Evolutionary conservation across 345 rosid genomes (phyloP).

Genomic region (Cardamine chenopodiifolia): DNA sequence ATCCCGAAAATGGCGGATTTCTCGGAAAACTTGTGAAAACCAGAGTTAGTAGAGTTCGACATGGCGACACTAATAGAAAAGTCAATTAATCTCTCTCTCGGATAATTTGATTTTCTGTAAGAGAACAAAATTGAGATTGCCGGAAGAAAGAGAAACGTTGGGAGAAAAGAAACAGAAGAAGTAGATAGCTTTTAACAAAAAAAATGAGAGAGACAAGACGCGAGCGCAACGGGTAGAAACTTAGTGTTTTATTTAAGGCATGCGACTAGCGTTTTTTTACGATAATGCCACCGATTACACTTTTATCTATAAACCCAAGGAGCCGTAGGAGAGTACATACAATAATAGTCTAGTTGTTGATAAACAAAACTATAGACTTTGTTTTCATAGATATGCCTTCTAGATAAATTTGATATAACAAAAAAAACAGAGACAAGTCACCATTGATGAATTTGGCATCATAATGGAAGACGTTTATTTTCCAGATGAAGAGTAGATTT

Average conservation of each 20-base stretch:
- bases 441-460: no score
- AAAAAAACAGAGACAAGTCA: no score
- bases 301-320: background rate
- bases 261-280: slow-evolving; percentile 12
- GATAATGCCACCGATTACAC: slow-evolving; percentile 18
- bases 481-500: no score
- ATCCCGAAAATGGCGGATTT: slow-evolving; percentile 56
- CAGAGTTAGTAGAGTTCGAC: slow-evolving; percentile 54
- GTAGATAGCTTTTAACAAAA: slow-evolving; percentile 22
- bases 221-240: slow-evolving; percentile 41
- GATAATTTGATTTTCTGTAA: background rate
- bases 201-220: slow-evolving; percentile 38
- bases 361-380: background rate
- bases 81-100: background rate
- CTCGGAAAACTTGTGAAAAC: slow-evolving; percentile 45
- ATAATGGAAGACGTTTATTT: no score
- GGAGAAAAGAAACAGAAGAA: slow-evolving; percentile 15
- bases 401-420: no score
- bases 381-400: no score
- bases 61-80: slow-evolving; percentile 34
- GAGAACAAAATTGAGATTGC: background rate
- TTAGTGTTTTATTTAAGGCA: slow-evolving; percentile 12
- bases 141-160: slow-evolving; percentile 29
- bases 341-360: background rate
- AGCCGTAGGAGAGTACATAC: background rate